Evolutionary conservation across 768 basidiomycete species (phyloP).

Genomic region (Suillus subaureus): DNA sequence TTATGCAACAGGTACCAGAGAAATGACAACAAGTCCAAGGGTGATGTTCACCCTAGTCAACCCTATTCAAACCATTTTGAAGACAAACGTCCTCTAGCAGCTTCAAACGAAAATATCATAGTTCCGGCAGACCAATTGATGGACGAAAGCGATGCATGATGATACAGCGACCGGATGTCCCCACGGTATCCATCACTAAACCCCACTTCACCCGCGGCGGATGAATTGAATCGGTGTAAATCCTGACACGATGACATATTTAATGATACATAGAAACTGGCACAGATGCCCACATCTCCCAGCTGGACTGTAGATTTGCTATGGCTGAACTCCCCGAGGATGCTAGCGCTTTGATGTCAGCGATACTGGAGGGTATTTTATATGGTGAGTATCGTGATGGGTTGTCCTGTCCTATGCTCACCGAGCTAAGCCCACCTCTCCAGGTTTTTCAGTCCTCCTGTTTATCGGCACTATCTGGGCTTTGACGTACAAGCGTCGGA

Average conservation of each 20-base stretch:
- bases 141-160: neutral
- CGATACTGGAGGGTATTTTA: neutral
- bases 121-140: neutral
- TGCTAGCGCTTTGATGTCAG: neutral
- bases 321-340: neutral
- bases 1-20: neutral
- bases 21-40: neutral
- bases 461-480: neutral
- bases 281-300: neutral
- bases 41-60: neutral
- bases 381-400: neutral
- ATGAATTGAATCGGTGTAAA: neutral
- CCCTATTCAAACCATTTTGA: neutral
- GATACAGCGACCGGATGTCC: neutral
- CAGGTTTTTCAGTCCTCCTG: neutral
- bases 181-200: neutral
- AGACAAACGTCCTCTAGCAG: neutral
- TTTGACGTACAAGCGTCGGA: neutral
- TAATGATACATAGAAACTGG: neutral
- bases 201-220: neutral
- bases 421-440: neutral
- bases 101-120: neutral
- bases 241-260: neutral
- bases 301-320: neutral
- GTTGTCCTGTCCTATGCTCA: neutral